phyloP scores from a whole-genome alignment of 345 rosid genomes.

The Salix dunnii region DNA sequence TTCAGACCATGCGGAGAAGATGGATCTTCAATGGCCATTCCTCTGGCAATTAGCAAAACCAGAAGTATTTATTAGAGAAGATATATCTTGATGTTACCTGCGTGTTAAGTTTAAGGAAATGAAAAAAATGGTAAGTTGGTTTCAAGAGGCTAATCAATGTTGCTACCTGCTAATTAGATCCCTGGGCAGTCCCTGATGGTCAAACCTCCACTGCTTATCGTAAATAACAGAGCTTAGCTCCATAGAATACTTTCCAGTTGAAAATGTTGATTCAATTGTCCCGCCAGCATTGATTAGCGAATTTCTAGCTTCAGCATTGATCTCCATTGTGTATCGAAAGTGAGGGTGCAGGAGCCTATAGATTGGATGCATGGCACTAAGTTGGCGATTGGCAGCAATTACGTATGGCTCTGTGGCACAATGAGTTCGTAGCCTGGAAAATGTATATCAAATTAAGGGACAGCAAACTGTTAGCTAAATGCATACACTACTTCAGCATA shows the following conservation, averaged over 20 bases:
- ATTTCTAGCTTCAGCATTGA: constrained; percentile 64
- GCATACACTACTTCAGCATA: no score
- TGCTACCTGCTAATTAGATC: constrained; percentile 53
- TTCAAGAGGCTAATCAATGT: constrained; percentile 1
- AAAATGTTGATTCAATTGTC: constrained; percentile 50
- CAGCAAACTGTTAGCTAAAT: no score
- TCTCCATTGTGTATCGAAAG: constrained; percentile 76
- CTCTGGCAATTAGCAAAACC: constrained; percentile 28
- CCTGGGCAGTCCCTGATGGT: constrained; percentile 47
- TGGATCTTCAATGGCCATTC: constrained; percentile 59
- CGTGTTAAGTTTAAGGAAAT: no score
- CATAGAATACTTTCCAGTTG: constrained; percentile 50
- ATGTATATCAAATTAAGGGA: background rate
- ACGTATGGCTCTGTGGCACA: constrained; percentile 68
- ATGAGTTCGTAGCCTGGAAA: constrained; percentile 63
- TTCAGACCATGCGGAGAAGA: constrained; percentile 49
- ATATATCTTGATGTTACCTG: no score
- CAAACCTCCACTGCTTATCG: constrained; percentile 51
- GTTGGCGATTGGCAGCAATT: constrained; percentile 64
- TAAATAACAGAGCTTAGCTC: constrained; percentile 59
- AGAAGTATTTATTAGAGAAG: no score
- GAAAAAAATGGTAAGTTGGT: no score
- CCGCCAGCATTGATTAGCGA: constrained; percentile 53
- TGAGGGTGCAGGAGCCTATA: constrained; percentile 58
- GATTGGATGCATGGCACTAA: constrained; percentile 70